Percentiles rank a stretch among this genome's conserved stretches.
phyloP scores from a whole-genome alignment of 345 rosid species.

The Firmiana major region DNA sequence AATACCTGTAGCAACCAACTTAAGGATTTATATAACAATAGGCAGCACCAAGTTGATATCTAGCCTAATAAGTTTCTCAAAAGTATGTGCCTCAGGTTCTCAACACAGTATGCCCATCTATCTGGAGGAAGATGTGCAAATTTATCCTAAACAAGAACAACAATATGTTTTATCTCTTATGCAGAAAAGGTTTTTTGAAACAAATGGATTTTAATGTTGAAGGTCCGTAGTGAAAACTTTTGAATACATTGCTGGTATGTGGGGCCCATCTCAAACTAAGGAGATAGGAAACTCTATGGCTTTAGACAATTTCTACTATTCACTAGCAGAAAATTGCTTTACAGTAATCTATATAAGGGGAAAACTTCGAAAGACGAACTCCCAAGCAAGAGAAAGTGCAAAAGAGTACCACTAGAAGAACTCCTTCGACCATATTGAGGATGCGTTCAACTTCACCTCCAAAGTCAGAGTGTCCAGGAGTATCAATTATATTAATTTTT shows the following conservation, averaged over 20 bases:
- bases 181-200: not conserved
- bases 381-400: conserved; percentile 15
- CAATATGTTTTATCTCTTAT: not conserved
- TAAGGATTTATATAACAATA: not conserved
- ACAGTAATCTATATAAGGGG: not conserved
- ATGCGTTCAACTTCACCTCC: conserved; percentile 99
- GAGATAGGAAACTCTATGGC: not conserved
- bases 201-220: not conserved
- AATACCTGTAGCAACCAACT: not conserved
- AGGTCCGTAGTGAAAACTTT: not conserved
- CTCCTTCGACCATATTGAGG: conserved; percentile 98
- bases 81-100: not conserved
- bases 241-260: not conserved
- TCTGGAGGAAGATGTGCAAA: not conserved
- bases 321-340: not conserved
- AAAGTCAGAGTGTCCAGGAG: conserved; percentile 98
- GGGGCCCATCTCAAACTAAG: not conserved
- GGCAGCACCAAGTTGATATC: not conserved
- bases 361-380: not conserved
- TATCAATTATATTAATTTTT: conserved; percentile 88
- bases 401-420: conserved; percentile 85
- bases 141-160: not conserved
- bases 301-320: not conserved
- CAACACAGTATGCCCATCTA: not conserved
- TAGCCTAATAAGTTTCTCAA: not conserved